A percentile compares a stretch with the other conserved stretches of the same genome.
These are phyloP conservation scores for Brasilioporus rufonigricans DNA, from an alignment of 768 basidiomycete genomes.

Conservation along the genomic window DNA sequence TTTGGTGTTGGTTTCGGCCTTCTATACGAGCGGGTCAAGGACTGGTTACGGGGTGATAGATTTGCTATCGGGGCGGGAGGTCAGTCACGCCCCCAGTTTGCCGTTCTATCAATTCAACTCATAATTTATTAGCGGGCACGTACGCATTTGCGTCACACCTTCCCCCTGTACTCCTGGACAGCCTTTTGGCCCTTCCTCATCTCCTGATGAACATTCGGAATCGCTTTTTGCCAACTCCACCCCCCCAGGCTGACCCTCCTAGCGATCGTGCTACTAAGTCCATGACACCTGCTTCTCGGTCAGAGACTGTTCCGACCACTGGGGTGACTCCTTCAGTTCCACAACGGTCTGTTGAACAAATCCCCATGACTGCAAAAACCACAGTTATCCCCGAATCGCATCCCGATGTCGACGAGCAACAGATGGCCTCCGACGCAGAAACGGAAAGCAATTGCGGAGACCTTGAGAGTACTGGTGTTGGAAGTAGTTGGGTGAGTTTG, in stretches of 20 bases:
- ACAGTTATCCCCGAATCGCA: slow-evolving; percentile 5
- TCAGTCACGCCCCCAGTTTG: slow-evolving; percentile 32
- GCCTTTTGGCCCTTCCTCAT: slow-evolving; percentile 64
- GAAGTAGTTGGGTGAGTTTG: slow-evolving; percentile 72
- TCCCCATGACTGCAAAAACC: slow-evolving; percentile 14
- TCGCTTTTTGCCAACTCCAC: slow-evolving; percentile 51
- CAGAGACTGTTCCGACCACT: slow-evolving; percentile 6
- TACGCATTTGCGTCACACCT: slow-evolving; percentile 71
- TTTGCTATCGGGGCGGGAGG: slow-evolving; percentile 80
- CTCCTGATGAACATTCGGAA: slow-evolving; percentile 61
- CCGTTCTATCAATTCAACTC: slow-evolving; percentile 2
- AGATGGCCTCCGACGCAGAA: slow-evolving; percentile 63
- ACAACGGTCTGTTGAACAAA: slow-evolving; percentile 5
- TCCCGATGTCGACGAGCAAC: slow-evolving; percentile 28
- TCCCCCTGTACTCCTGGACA: slow-evolving; percentile 62
- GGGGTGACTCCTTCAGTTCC: background rate
- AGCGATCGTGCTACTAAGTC: slow-evolving; percentile 26
- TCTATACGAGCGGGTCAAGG: slow-evolving; percentile 38
- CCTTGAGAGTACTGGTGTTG: slow-evolving; percentile 47
- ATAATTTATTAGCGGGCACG: slow-evolving; percentile 52
- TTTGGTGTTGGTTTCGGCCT: slow-evolving; percentile 46
- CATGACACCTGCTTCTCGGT: slow-evolving; percentile 8
- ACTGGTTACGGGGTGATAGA: slow-evolving; percentile 64
- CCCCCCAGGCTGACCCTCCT: slow-evolving; percentile 36
- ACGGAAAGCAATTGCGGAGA: slow-evolving; percentile 62